Base-by-base conservation (phyloP, 2,329 filamentous ascomycete species). In the Aspergillus sp. region DNA sequence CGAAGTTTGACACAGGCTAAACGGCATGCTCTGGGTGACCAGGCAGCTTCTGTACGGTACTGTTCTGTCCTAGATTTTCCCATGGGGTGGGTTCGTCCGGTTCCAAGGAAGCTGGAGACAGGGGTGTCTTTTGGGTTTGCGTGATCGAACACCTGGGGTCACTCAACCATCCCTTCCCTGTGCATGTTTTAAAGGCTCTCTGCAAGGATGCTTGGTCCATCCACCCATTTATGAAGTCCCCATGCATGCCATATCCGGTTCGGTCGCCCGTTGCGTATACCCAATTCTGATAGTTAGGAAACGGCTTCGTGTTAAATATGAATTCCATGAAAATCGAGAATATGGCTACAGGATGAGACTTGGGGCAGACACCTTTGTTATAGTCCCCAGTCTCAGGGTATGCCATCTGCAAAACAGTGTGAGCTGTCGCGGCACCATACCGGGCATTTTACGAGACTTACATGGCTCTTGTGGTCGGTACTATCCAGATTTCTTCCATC, bases 261-360 rank as follows among this genome's bases (percentile, higher is more conserved):
- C 75, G 72, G 58, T 82, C 80, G 30, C 80, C 77, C 57, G 76
- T 76, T 1, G 78, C 71, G 62, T 80, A 81, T 44, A 80, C 73
- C 61, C 80, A 82, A 40, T 73, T 70, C 4, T 71, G 66, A 39
- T 73, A 57, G 60, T 80, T 76, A 12, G 74, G 79, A 70, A 82
- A 85, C 15, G 73, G 73, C 52, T 79, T 71, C 5, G 82, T 82
- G 61, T 80, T 70, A 77, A 80, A 88, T 56, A 82, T 79, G 56
- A 84, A 79, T 70, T 87, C 85, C 66, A 79, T 84, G 72, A 88
- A 86, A 58, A 88, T 74, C 7, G 83, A 84, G 34, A 84, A 77
- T 22, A 86, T 73, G 53, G 83, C 83, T 7, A 79, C 77, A 1
- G 83, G 83, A 64, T 84, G 82, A 3, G 75, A 66, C 19, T 61